Conservation (phyloP, 2,329 filamentous ascomycete genomes). For the Apiospora rasikravindrae region DNA sequence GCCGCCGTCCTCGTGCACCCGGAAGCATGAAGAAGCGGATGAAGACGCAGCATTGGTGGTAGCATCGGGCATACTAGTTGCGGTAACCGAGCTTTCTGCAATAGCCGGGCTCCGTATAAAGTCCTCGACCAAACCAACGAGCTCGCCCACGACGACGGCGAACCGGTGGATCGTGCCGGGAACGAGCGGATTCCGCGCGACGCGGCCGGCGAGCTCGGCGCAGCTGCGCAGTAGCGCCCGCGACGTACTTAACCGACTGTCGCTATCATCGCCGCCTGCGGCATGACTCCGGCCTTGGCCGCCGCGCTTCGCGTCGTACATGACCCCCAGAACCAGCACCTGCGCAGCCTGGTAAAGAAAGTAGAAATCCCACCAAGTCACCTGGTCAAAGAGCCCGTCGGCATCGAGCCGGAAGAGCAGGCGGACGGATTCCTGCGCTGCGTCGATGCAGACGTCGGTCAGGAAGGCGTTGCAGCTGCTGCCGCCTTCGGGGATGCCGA, state of each 20-base stretch:
- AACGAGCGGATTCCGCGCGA: conserved; percentile 7
- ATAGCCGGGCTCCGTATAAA: background rate
- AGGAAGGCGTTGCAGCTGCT: conserved; percentile 36
- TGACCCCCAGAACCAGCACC: conserved; percentile 44
- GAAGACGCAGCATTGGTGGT: background rate
- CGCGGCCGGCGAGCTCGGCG: background rate
- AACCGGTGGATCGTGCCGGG: conserved; percentile 9
- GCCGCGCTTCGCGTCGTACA: conserved; percentile 35
- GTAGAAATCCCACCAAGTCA: conserved; percentile 48
- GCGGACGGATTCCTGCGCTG: conserved; percentile 40
- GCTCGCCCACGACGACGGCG: conserved; percentile 9
- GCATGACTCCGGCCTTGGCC: too few relatives aligned
- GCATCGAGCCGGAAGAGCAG: conserved; percentile 43
- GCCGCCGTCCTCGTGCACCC: background rate
- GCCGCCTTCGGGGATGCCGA: conserved; percentile 34
- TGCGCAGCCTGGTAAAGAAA: conserved; percentile 44
- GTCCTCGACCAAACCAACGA: background rate
- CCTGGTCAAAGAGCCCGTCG: conserved; percentile 44
- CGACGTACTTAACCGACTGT: background rate
- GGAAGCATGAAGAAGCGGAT: background rate
- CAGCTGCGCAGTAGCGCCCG: background rate
- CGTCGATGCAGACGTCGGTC: conserved; percentile 43
- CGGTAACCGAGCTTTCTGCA: background rate
- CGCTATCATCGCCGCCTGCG: too few relatives aligned
- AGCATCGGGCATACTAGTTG: background rate